Evolutionary conservation across 257 asterid genomes (phyloP), one percentile per base, ranked within the genome.

Genomic region (Hygrophila difformis): DNA sequence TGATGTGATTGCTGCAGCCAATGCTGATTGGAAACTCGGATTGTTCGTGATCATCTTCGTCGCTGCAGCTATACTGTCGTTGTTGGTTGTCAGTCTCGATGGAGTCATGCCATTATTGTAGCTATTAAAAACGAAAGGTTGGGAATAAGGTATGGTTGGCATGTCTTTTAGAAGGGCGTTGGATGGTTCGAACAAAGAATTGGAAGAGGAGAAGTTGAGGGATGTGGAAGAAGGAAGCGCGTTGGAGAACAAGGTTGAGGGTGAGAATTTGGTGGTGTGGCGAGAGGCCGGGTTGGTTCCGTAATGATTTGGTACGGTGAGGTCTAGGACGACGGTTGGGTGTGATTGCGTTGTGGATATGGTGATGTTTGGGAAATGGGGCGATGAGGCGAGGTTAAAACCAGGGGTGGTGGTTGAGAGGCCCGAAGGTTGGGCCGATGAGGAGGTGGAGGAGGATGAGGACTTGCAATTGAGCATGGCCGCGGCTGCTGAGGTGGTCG

Each of bases 281-380:
- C 26, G 35, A 12, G 44, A 29, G 19, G 56, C n/a, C n/a, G n/a
- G 9, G 6, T 18, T 8, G 9, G 19, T 37, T n/a, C 3, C 0
- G 11, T 3, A 1, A 4, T 39, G 66, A 36, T 36, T 72, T 18
- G 65, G 72, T 45, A 66, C 22, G 5, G 84, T 72, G 39, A 76
- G 77, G 70, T 76, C 81, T 45, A 76, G 71, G 13, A 65, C 34
- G 8, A 76, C 66, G 1, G 81, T 69, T 39, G 84, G 81, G 66
- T 76, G 81, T 34, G 84, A 66, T 39, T 63, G 81, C 14, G 62
- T 57, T 2, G 75, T 53, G 23, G 74, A 45, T 35, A 68, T 61
- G 35, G 70, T 51, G 26, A 64, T 61, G 34, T 51, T 24, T 6
- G 76, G 74, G 20, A 50, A 51, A 34, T 41, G 21, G 31, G 53